A percentile compares a stretch with the other conserved stretches of the same genome.
Conservation (phyloP, 345 rosid genomes). For the Zanthoxylum bungeanum region DNA sequence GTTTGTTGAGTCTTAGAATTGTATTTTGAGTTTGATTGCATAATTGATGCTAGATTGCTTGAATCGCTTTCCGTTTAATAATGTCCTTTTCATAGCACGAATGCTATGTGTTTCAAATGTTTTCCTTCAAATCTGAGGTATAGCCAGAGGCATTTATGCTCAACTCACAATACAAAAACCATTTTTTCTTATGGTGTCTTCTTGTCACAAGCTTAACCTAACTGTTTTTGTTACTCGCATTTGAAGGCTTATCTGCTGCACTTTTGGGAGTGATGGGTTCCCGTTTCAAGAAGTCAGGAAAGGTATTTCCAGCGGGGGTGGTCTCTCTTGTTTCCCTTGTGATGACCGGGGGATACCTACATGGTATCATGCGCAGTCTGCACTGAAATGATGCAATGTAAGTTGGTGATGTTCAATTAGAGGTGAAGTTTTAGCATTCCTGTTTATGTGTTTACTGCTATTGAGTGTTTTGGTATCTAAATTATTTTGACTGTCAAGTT, state of each 20-base stretch:
- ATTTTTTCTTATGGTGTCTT: not conserved
- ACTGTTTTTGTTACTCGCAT: not conserved
- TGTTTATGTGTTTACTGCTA: not conserved
- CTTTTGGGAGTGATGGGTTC: conserved; percentile 79
- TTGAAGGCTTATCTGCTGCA: conserved; percentile 65
- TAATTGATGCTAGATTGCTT: no score
- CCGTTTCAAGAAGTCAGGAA: conserved; percentile 72
- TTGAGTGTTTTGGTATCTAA: conserved; percentile 3
- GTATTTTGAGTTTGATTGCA: not conserved
- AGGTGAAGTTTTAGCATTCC: no score
- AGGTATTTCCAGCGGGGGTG: conserved; percentile 83
- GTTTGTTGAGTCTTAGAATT: not conserved
- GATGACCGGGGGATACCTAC: conserved; percentile 85
- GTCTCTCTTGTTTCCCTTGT: conserved; percentile 73
- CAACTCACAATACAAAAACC: not conserved
- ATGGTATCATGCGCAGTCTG: conserved; percentile 64
- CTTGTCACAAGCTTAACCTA: not conserved
- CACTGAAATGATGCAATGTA: conserved; percentile 29
- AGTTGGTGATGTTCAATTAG: not conserved
- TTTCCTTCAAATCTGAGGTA: no score
- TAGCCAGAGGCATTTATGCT: no score
- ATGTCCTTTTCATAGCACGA: not conserved
- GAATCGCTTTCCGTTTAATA: not conserved
- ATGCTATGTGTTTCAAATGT: not conserved
- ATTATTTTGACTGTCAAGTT: not conserved